Percentiles rank a stretch among this genome's conserved stretches.
These are phyloP conservation scores for Aureobasidium namibiae DNA, from an alignment of 2,329 filamentous ascomycete species.

Conservation along the genomic window DNA sequence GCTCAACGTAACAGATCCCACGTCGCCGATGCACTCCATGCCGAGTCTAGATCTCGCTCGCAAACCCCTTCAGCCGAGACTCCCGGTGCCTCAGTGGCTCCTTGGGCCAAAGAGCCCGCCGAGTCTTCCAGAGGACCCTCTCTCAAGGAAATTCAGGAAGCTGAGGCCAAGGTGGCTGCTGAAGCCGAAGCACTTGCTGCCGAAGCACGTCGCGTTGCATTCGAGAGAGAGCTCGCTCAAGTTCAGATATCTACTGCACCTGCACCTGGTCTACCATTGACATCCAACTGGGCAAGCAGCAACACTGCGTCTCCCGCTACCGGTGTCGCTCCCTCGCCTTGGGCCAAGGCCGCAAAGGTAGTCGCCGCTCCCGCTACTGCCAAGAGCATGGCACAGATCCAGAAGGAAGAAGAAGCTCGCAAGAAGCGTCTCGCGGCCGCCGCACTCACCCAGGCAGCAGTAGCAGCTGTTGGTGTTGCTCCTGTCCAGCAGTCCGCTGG, in stretches of 20 bases:
- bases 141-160: constrained; percentile 92
- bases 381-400: constrained; percentile 92
- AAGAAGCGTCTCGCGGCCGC: constrained; percentile 64
- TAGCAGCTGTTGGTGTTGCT: constrained; percentile 31
- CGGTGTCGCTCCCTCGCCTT: constrained; percentile 47
- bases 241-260: constrained; percentile 50
- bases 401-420: constrained; percentile 85
- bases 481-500: constrained; percentile 37
- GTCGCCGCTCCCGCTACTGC: constrained; percentile 45
- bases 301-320: constrained; percentile 62
- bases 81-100: constrained; percentile 67
- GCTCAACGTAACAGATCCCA: constrained; percentile 79
- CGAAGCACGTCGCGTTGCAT: constrained; percentile 64
- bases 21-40: constrained; percentile 63
- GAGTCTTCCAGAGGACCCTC: constrained; percentile 77
- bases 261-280: constrained; percentile 74
- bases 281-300: constrained; percentile 82
- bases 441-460: constrained; percentile 39
- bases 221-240: constrained; percentile 69
- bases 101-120: constrained; percentile 81
- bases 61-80: constrained; percentile 64
- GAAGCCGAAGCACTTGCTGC: constrained; percentile 76
- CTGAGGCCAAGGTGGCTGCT: constrained; percentile 86
- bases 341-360: constrained; percentile 57
- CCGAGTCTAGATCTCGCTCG: constrained; percentile 62